A percentile compares a stretch with the other conserved stretches of the same genome.
Conservation (phyloP, 2,329 filamentous ascomycete species). For the Alternaria brassicicola region DNA sequence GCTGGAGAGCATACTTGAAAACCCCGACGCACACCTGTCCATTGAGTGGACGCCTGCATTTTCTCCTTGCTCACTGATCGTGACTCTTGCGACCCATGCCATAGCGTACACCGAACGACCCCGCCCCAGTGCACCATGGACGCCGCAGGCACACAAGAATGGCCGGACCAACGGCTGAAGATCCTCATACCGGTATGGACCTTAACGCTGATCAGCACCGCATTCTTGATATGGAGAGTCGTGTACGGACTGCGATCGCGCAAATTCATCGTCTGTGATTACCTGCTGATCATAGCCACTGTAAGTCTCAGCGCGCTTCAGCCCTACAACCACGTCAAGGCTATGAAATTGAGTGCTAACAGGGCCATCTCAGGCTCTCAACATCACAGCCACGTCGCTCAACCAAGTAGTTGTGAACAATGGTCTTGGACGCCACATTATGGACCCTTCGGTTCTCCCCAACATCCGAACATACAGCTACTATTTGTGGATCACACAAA, state of each 20-base stretch:
- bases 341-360: slow-evolving; percentile 6
- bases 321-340: background rate
- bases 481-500: slow-evolving; percentile 32
- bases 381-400: slow-evolving; percentile 20
- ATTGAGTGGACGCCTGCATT: background rate
- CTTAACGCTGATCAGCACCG: slow-evolving; percentile 26
- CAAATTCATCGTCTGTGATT: slow-evolving; percentile 33
- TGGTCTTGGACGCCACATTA: slow-evolving; percentile 32
- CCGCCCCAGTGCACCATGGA: slow-evolving; percentile 16
- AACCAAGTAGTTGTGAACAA: slow-evolving; percentile 23
- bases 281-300: slow-evolving; percentile 35
- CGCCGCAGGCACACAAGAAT: slow-evolving; percentile 23
- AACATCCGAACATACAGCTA: slow-evolving; percentile 28
- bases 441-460: slow-evolving; percentile 27
- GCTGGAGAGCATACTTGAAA: slow-evolving; percentile 1
- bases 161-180: slow-evolving; percentile 30
- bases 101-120: background rate
- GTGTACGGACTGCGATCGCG: slow-evolving; percentile 28
- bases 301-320: slow-evolving; percentile 20
- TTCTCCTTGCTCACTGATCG: slow-evolving; percentile 1
- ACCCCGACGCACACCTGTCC: slow-evolving; percentile 1
- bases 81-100: background rate
- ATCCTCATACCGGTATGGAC: slow-evolving; percentile 28
- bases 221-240: slow-evolving; percentile 34
- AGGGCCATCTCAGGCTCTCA: slow-evolving; percentile 17